Evolutionary conservation across 116 monocot species (phyloP).

Genomic region (Trichopus zeylanicus): DNA sequence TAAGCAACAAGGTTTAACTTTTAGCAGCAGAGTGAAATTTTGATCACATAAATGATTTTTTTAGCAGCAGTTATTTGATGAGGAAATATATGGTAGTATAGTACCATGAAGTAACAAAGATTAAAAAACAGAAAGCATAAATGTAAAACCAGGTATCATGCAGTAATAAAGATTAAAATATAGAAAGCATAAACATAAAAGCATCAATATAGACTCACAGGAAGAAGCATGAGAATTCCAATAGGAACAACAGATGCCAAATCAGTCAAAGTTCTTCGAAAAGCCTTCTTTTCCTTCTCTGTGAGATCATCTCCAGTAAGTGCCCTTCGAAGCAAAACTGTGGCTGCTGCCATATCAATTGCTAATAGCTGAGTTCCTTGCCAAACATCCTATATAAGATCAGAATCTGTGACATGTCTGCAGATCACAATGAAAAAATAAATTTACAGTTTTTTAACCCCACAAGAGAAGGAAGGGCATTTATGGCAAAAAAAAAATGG

Average conservation of each 20-base stretch:
- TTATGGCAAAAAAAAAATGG: too few relatives aligned
- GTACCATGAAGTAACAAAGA: background rate
- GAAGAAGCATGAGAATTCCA: conserved; percentile 97
- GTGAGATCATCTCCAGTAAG: conserved; percentile 89
- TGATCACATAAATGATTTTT: background rate
- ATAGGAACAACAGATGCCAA: conserved; percentile 94
- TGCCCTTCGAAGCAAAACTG: conserved; percentile 57
- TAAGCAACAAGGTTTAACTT: background rate
- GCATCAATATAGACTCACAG: conserved; percentile 38
- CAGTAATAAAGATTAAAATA: background rate
- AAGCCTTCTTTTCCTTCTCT: conserved; percentile 88
- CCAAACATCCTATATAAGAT: conserved; percentile 53
- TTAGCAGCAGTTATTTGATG: background rate
- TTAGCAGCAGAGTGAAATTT: background rate
- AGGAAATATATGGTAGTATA: background rate
- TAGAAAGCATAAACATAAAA: background rate
- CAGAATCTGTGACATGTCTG: background rate
- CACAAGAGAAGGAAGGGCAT: too few relatives aligned
- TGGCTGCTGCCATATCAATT: conserved; percentile 80
- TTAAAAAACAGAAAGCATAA: background rate
- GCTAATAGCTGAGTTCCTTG: conserved; percentile 96
- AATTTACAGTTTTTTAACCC: background rate
- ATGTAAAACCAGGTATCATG: background rate
- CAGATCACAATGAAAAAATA: background rate
- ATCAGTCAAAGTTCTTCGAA: conserved; percentile 85